A percentile compares a stretch with the other conserved stretches of the same genome.
Conservation (phyloP, 78 protist genomes). For the Anaeramoeba ignava region DNA sequence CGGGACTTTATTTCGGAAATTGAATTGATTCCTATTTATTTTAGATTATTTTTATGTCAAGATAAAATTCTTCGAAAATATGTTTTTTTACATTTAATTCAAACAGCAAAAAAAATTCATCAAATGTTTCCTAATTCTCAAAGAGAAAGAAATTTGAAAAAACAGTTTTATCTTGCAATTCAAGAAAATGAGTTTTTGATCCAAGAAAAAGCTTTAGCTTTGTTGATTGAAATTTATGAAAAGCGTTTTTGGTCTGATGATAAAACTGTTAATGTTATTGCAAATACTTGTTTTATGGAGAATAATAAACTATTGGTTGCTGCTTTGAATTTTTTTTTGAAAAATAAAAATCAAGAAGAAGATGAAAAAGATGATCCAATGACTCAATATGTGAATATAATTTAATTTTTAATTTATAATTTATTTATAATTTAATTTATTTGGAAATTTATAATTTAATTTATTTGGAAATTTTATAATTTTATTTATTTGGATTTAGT, state of each 20-base stretch:
- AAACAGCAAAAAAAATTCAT: too few relatives aligned
- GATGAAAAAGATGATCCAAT: neutral
- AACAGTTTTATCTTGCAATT: neutral
- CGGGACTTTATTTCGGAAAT: neutral
- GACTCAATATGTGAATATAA: neutral
- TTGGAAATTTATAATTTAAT: neutral
- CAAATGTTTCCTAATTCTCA: neutral
- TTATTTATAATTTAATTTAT: neutral
- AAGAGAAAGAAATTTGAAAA: neutral
- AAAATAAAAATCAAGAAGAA: neutral
- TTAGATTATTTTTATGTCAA: neutral
- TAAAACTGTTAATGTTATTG: neutral
- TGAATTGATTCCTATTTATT: neutral
- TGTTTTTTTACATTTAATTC: neutral
- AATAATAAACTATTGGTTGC: neutral
- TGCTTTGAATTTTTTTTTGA: neutral
- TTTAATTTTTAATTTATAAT: neutral
- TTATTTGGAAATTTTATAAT: neutral
- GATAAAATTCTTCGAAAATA: neutral
- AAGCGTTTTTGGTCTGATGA: neutral
- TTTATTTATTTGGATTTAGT: too few relatives aligned
- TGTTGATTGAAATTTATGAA: neutral
- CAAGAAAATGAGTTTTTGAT: neutral
- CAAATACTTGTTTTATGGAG: neutral
- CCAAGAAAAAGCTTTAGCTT: neutral